phyloP scores from a whole-genome alignment of 176 grass and related monocot genomes.

The Poa annua region DNA sequence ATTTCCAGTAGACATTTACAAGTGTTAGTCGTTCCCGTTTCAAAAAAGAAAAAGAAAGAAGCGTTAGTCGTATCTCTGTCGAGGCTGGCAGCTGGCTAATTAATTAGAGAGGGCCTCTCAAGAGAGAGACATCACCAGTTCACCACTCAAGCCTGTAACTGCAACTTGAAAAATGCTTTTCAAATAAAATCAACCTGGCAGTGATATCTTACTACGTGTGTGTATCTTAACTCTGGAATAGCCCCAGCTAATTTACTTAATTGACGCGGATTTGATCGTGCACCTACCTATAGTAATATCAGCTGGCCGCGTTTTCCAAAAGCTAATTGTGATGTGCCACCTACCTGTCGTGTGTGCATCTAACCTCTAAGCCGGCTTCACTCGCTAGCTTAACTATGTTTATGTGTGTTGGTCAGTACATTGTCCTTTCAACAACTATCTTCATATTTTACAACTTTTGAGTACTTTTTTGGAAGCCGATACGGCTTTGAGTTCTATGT shows the following conservation, averaged over 20 bases:
- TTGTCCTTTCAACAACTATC: neutral
- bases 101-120: neutral
- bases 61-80: no score
- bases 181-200: no score
- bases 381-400: neutral
- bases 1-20: no score
- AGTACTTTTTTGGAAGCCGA: neutral
- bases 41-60: no score
- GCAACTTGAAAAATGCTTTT: no score
- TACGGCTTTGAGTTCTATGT: no score
- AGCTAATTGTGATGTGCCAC: constrained; percentile 12
- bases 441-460: neutral
- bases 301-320: neutral
- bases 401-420: neutral
- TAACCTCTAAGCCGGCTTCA: neutral
- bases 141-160: no score
- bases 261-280: neutral
- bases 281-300: constrained; percentile 12
- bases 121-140: neutral
- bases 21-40: no score
- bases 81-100: neutral
- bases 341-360: neutral
- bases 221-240: no score
- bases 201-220: no score
- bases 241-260: neutral